These are phyloP conservation scores for Daldinia sp. DNA, from an alignment of 2,329 filamentous ascomycete genomes.

Conservation along the genomic window DNA sequence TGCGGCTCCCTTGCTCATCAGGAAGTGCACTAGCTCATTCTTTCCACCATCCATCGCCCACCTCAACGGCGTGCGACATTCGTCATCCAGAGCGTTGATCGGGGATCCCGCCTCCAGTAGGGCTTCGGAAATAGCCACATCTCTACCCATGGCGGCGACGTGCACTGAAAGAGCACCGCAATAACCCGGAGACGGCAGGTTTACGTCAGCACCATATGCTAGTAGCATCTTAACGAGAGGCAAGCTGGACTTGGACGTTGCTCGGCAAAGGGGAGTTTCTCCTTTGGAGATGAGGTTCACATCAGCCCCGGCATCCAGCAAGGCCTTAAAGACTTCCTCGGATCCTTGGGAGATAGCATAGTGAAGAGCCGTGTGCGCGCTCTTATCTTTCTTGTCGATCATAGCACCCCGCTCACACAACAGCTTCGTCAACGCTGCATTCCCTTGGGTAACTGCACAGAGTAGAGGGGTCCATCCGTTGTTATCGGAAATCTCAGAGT, in stretches of 20 bases:
- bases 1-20: conserved; percentile 34
- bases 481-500: conserved; percentile 34
- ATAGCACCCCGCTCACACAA: conserved; percentile 36
- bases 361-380: conserved; percentile 35
- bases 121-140: conserved; percentile 24
- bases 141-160: conserved; percentile 38
- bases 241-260: conserved; percentile 35
- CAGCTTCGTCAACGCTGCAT: conserved; percentile 25
- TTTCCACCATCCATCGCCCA: conserved; percentile 38
- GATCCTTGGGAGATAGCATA: conserved; percentile 39
- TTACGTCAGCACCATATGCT: conserved; percentile 28
- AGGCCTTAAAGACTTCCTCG: conserved; percentile 22
- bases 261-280: conserved; percentile 39
- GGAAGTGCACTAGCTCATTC: conserved; percentile 32
- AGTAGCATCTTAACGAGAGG: conserved; percentile 34
- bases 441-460: conserved; percentile 35
- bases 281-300: conserved; percentile 39
- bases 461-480: conserved; percentile 36
- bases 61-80: conserved; percentile 34
- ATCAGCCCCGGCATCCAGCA: conserved; percentile 36
- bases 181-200: conserved; percentile 35
- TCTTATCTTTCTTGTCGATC: conserved; percentile 38
- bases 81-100: conserved; percentile 33
- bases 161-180: conserved; percentile 37
- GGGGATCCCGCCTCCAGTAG: conserved; percentile 34